Base-by-base conservation (phyloP, 1,284 basidiomycete genomes). In the Ceratobasidium sp. region DNA sequence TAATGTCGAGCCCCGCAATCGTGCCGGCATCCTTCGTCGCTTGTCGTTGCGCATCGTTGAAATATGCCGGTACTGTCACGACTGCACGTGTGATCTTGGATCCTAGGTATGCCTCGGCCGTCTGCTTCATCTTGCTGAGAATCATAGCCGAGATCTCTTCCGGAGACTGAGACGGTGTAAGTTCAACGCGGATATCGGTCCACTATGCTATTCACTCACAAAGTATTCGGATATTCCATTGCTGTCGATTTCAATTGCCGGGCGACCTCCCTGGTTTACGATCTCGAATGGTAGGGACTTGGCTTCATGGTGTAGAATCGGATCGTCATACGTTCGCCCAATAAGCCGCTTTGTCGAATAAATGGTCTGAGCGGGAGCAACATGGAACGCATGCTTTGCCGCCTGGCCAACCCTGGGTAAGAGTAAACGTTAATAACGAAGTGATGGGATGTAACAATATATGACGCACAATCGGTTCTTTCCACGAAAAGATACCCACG, bases 21-120 rank as follows among this genome's bases (percentile, higher is more conserved):
- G 85, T 81, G 83, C 88, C 87, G 78, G 88, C 87, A 81, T 89
- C 88, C 85, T 88, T 89, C 83, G 88, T 89, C 51, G 88, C 87
- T 89, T 89, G 88, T 10, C 46, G 46, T 18, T 49, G 46, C 46
- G 46, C 46, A 49, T 49, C 46, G 46, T 49, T 49, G 7, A 91
- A 90, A 89, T 90, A 89, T 82, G 89, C 87, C 51, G 84, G 84
- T 77, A 84, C 83, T 56, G 86, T 87, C 83, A 89, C 86, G 81
- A 89, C 89, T 81, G 89, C 90, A 83, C 90, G 87, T 82, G 86
- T 87, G n/a, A 58, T n/a, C 55, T 58, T 58, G 15, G 12, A 10
- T 28, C 55, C 55, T 2, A 58, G 55, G 55, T 58, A 58, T 18
- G 12, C 55, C n/a, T 58, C 55, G n/a, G 55, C 55, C 12, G 55